A percentile compares a stretch with the other conserved stretches of the same genome.
Conservation (phyloP, 2,329 filamentous ascomycete genomes). For the Penicillium sp. region DNA sequence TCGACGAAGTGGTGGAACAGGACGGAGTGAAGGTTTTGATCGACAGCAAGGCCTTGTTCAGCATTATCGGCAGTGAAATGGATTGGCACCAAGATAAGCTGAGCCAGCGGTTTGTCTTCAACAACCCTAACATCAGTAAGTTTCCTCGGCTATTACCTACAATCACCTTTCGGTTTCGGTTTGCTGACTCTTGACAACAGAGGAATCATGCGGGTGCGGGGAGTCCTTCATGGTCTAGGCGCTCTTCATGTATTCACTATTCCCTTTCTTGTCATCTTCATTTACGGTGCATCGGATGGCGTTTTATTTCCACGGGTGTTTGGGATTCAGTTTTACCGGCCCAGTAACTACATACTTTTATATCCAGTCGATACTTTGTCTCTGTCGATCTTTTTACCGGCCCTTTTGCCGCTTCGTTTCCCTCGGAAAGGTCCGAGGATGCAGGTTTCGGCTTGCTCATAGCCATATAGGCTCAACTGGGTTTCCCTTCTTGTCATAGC, state of each 20-base stretch:
- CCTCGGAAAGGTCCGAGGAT: background rate
- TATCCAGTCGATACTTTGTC: slow-evolving; percentile 20
- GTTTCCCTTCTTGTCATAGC: background rate
- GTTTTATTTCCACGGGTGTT: slow-evolving; percentile 27
- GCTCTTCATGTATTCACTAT: slow-evolving; percentile 10
- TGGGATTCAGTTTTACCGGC: slow-evolving; percentile 11
- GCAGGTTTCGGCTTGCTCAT: background rate
- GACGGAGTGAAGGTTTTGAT: slow-evolving; percentile 94
- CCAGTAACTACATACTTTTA: slow-evolving; percentile 22
- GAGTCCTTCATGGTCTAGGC: slow-evolving; percentile 82
- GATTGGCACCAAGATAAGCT: slow-evolving; percentile 97
- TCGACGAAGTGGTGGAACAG: slow-evolving; percentile 91
- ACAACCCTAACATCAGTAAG: slow-evolving; percentile 97
- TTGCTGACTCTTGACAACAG: slow-evolving; percentile 48
- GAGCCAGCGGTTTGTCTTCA: slow-evolving; percentile 86
- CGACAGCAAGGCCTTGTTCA: slow-evolving; percentile 94
- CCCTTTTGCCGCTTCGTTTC: background rate
- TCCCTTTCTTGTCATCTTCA: slow-evolving; percentile 20
- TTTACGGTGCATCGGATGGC: slow-evolving; percentile 35
- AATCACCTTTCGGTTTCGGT: background rate
- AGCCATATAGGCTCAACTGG: slow-evolving; percentile 1
- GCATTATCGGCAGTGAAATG: slow-evolving; percentile 98
- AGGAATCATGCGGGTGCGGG: slow-evolving; percentile 92
- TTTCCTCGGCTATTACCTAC: slow-evolving; percentile 24
- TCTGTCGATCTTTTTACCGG: slow-evolving; percentile 1